phyloP scores from a whole-genome alignment of 202 grass and related monocot genomes.

The Panicum hallii region DNA sequence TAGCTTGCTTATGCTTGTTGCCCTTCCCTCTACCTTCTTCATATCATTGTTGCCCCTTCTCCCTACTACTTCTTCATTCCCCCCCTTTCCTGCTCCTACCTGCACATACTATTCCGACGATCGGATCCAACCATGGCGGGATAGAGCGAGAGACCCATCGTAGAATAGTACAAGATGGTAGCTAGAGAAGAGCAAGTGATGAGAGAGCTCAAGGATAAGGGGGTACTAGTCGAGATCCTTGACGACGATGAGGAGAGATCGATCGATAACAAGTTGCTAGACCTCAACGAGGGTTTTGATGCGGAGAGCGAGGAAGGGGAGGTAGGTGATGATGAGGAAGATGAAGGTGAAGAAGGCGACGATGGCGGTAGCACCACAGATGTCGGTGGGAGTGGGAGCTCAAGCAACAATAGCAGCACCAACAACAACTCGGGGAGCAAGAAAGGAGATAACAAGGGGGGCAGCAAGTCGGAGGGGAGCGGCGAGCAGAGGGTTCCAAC shows the following conservation, averaged over 20 bases:
- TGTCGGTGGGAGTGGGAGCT: slow-evolving; percentile 58
- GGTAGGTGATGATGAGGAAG: slow-evolving; percentile 40
- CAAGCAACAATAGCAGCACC: slow-evolving; percentile 56
- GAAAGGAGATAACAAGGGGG: background rate
- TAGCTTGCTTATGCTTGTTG: slow-evolving; percentile 61
- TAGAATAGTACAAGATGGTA: slow-evolving; percentile 23
- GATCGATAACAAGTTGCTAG: slow-evolving; percentile 34
- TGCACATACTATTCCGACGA: slow-evolving; percentile 37
- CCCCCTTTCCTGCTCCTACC: slow-evolving; percentile 39
- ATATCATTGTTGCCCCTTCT: slow-evolving; percentile 44
- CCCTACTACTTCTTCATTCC: slow-evolving; percentile 46
- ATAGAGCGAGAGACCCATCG: slow-evolving; percentile 35
- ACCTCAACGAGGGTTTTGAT: slow-evolving; percentile 67
- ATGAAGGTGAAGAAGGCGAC: slow-evolving; percentile 21
- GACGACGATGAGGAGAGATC: slow-evolving; percentile 55
- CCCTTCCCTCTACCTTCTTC: slow-evolving; percentile 37
- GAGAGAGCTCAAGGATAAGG: slow-evolving; percentile 48
- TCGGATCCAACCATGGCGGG: slow-evolving; percentile 38
- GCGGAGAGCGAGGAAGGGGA: slow-evolving; percentile 48
- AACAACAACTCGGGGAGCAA: slow-evolving; percentile 46
- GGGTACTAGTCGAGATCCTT: slow-evolving; percentile 48
- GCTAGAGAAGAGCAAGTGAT: slow-evolving; percentile 35
- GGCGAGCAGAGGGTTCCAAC: slow-evolving; percentile 52
- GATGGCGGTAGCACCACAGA: slow-evolving; percentile 63
- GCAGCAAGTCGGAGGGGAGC: slow-evolving; percentile 38